Percentiles rank a stretch among this genome's conserved stretches.
Evolutionary conservation across 768 basidiomycete species (phyloP).

Genomic region (Amanita brunnescens): DNA sequence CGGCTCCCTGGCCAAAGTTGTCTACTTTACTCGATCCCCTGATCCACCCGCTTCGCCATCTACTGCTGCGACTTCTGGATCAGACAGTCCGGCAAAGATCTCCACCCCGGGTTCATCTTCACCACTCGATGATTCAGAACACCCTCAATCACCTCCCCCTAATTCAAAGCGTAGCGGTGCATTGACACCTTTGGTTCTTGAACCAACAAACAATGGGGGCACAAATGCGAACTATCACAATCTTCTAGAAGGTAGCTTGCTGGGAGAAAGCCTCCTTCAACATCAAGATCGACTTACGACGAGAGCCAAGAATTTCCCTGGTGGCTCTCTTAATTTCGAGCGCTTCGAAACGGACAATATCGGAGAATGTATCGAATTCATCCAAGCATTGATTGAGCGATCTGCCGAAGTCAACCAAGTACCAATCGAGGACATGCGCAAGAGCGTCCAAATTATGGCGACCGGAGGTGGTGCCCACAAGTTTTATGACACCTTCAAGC

Average conservation of each 20-base stretch:
- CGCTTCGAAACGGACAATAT: slow-evolving; percentile 93
- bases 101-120: slow-evolving; percentile 38
- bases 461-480: slow-evolving; percentile 96
- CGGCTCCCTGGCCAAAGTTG: slow-evolving; percentile 94
- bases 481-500: slow-evolving; percentile 78
- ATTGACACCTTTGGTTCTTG: slow-evolving; percentile 75
- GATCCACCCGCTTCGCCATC: slow-evolving; percentile 78
- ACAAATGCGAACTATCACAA: slow-evolving; percentile 26
- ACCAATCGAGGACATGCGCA: slow-evolving; percentile 82
- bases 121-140: slow-evolving; percentile 25
- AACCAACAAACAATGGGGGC: slow-evolving; percentile 30
- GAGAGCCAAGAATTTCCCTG: slow-evolving; percentile 60
- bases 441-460: slow-evolving; percentile 92
- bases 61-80: slow-evolving; percentile 50
- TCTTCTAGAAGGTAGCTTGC: slow-evolving; percentile 30
- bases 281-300: slow-evolving; percentile 35
- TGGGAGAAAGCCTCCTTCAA: slow-evolving; percentile 60
- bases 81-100: slow-evolving; percentile 31
- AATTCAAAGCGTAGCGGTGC: slow-evolving; percentile 52
- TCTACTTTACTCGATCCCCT: slow-evolving; percentile 94
- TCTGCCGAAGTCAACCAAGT: slow-evolving; percentile 85
- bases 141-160: slow-evolving; percentile 23
- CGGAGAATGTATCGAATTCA: slow-evolving; percentile 75
- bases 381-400: slow-evolving; percentile 76
- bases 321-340: slow-evolving; percentile 95